Conservation (phyloP, 2,329 filamentous ascomycete species). For the Chaetomiaceae sp. region DNA sequence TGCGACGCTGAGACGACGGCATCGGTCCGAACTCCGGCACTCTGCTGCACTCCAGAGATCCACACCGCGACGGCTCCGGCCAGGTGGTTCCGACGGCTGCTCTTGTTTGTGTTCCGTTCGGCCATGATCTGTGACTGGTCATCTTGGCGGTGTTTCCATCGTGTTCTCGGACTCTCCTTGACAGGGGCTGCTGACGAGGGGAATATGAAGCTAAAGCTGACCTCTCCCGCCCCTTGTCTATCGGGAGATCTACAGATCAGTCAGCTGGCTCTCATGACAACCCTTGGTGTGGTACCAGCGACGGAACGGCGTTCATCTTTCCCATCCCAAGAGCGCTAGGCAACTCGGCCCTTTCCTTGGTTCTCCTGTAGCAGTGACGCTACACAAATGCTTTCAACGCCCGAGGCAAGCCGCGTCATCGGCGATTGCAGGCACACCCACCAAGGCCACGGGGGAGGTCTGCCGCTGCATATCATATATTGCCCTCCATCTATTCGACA, state of each 20-base stretch:
- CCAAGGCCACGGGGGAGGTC: too few relatives aligned
- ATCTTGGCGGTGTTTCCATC: background rate
- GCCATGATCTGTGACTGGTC: background rate
- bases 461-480: background rate
- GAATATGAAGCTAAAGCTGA: background rate
- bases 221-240: background rate
- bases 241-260: too few relatives aligned
- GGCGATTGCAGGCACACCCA: too few relatives aligned
- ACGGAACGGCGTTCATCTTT: background rate
- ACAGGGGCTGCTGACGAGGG: background rate
- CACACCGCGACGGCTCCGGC: background rate
- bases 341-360: background rate
- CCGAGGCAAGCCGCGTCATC: background rate
- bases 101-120: constrained; percentile 1
- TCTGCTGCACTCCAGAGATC: too few relatives aligned
- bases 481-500: background rate
- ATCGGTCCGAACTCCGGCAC: constrained; percentile 12
- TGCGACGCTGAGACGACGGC: background rate
- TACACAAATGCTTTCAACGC: background rate
- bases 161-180: background rate
- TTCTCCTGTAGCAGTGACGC: background rate
- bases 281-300: background rate
- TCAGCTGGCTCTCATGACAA: background rate
- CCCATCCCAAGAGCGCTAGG: background rate
- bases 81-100: constrained; percentile 6